These are phyloP conservation scores for Hypoxylon cercidicola DNA, from an alignment of 495 filamentous ascomycete species.

Conservation along the genomic window DNA sequence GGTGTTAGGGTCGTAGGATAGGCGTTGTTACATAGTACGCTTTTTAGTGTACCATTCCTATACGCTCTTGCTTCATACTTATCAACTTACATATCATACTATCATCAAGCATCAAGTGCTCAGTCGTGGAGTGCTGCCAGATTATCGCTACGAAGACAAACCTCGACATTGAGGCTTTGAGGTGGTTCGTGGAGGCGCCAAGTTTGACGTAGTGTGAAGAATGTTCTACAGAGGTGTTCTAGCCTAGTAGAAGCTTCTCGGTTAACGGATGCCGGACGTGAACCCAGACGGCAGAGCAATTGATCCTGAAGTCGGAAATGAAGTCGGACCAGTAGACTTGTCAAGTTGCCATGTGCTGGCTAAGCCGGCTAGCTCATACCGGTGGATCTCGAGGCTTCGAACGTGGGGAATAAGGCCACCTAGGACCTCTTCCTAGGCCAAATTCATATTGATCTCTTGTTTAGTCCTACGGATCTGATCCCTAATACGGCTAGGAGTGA, in stretches of 20 bases:
- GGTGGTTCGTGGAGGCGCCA: background rate
- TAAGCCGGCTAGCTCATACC: slow-evolving; percentile 15
- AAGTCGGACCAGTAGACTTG: slow-evolving; percentile 36
- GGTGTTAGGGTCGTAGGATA: background rate
- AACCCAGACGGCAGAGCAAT: slow-evolving; percentile 7
- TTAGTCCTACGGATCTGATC: slow-evolving; percentile 23
- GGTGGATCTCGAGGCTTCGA: slow-evolving; percentile 30
- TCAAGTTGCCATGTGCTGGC: slow-evolving; percentile 36
- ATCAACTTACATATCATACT: slow-evolving; percentile 8
- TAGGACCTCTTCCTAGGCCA: slow-evolving; percentile 9
- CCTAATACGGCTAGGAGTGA: slow-evolving; percentile 13
- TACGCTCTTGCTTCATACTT: background rate
- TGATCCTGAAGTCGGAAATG: slow-evolving; percentile 39
- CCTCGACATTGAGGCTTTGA: background rate
- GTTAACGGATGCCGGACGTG: background rate
- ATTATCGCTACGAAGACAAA: background rate
- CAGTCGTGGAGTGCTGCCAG: background rate
- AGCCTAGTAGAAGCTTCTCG: slow-evolving; percentile 23
- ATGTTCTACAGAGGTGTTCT: slow-evolving; percentile 13
- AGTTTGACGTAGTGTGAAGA: slow-evolving; percentile 18
- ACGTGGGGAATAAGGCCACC: slow-evolving; percentile 41
- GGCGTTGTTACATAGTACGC: background rate
- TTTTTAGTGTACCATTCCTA: background rate
- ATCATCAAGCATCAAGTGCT: background rate
- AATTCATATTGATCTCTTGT: slow-evolving; percentile 22